A percentile compares a stretch with the other conserved stretches of the same genome.
Conservation (phyloP, 352 stramenopile species). For the Elongisporangium prolatum region DNA sequence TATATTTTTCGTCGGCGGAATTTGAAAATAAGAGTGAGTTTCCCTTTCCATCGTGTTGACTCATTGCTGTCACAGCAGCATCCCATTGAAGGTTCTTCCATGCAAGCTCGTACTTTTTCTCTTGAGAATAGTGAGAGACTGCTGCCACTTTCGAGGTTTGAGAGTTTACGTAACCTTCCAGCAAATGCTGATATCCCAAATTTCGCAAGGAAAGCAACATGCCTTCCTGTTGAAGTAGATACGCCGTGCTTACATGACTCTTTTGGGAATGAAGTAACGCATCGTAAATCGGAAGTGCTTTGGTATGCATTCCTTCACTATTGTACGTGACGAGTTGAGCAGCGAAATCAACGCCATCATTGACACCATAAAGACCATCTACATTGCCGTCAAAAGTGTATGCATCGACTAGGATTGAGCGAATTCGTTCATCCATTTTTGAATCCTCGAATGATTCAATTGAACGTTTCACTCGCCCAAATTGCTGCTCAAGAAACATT, state of each 20-base stretch:
- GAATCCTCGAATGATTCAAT: slow-evolving; percentile 23
- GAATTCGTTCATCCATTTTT: slow-evolving; percentile 27
- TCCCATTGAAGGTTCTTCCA: slow-evolving; percentile 83
- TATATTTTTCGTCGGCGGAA: slow-evolving; percentile 14
- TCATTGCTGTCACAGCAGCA: slow-evolving; percentile 21
- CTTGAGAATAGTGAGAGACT: slow-evolving; percentile 18
- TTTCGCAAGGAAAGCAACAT: slow-evolving; percentile 55
- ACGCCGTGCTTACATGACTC: neutral
- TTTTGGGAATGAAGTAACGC: slow-evolving; percentile 47
- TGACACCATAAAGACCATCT: slow-evolving; percentile 77
- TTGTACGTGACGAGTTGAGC: slow-evolving; percentile 75
- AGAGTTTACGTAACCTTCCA: slow-evolving; percentile 51
- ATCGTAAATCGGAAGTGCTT: slow-evolving; percentile 72
- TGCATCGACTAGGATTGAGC: slow-evolving; percentile 57
- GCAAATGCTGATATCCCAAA: slow-evolving; percentile 71
- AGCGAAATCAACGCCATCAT: slow-evolving; percentile 60
- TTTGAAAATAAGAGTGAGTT: neutral
- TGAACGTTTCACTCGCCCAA: slow-evolving; percentile 42
- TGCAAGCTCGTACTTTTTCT: slow-evolving; percentile 72
- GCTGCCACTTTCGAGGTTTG: slow-evolving; percentile 2
- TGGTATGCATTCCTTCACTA: slow-evolving; percentile 49
- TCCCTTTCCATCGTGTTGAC: slow-evolving; percentile 1
- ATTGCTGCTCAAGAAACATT: slow-evolving; percentile 70
- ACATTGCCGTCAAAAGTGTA: slow-evolving; percentile 59
- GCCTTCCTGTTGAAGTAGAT: slow-evolving; percentile 22